These are phyloP conservation scores for Fraxinus sp. DNA, from an alignment of 305 asterid species.

Conservation along the genomic window DNA sequence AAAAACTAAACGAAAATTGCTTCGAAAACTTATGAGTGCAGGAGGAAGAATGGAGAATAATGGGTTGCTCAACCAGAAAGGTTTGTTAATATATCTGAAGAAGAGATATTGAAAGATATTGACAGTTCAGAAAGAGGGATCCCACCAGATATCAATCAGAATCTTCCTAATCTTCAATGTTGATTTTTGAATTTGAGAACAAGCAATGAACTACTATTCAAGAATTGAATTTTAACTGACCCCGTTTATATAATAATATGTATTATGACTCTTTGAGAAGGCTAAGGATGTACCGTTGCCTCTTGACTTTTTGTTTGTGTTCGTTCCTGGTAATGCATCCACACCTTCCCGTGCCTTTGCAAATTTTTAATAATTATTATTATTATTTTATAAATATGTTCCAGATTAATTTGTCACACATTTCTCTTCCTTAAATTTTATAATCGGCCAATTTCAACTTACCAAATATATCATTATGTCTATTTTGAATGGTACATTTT, in stretches of 20 bases:
- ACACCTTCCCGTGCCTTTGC: neutral
- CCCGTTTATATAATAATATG: neutral
- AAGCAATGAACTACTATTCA: neutral
- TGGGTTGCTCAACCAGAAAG: neutral
- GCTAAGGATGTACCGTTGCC: neutral
- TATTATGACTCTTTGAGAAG: neutral
- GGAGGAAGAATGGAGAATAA: no score
- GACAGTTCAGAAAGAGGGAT: conserved; percentile 21
- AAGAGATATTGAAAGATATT: neutral
- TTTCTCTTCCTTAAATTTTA: neutral
- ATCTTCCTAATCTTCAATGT: conserved; percentile 17
- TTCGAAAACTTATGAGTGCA: no score
- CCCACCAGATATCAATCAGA: conserved; percentile 22
- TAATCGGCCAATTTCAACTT: neutral
- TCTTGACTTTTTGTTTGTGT: neutral
- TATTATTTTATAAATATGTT: neutral
- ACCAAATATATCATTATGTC: neutral
- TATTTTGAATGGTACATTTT: neutral
- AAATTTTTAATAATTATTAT: no score
- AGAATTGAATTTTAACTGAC: neutral
- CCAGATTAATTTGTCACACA: neutral
- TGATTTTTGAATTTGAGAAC: conserved; percentile 21
- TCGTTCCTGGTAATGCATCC: neutral
- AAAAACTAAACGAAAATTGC: no score
- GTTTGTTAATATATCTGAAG: neutral